Evolutionary conservation across 2,329 filamentous ascomycete species (phyloP).

Genomic region (Botrytis hyacinthi): DNA sequence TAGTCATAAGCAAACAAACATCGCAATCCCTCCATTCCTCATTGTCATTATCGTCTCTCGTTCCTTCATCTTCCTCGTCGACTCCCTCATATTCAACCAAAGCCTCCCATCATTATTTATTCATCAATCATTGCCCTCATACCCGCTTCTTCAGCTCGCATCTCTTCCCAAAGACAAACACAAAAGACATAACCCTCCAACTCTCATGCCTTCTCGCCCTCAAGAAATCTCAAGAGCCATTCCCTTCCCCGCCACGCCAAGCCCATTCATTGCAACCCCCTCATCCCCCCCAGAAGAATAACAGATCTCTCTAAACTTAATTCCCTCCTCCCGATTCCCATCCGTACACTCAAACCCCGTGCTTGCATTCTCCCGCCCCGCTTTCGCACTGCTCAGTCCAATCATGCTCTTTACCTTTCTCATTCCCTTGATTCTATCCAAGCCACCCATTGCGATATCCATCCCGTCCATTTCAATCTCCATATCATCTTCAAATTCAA

Average conservation of each 20-base stretch:
- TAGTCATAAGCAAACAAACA: conserved; percentile 2
- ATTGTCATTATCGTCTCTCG: neutral
- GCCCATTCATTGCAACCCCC: neutral
- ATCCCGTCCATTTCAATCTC: neutral
- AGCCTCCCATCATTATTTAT: neutral
- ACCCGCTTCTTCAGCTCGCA: too few relatives aligned
- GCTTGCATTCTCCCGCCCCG: neutral
- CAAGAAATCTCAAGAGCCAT: conserved; percentile 17
- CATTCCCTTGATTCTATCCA: neutral
- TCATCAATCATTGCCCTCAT: neutral
- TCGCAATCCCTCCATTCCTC: neutral
- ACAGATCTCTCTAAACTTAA: conserved; percentile 14
- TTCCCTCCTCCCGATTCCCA: neutral
- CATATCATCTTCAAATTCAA: conserved; percentile 4
- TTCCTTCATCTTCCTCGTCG: neutral
- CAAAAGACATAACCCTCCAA: neutral
- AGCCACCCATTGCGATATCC: neutral
- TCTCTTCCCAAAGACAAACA: neutral
- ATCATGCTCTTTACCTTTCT: conserved; percentile 8
- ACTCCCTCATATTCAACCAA: neutral
- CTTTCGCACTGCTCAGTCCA: neutral
- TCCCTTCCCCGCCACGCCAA: neutral
- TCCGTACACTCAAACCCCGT: neutral
- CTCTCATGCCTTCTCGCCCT: neutral
- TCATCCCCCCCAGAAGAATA: neutral